Percentiles rank a stretch among this genome's conserved stretches.
Evolutionary conservation across 2,329 filamentous ascomycete species (phyloP).

Genomic region (Aspergillus sp.): DNA sequence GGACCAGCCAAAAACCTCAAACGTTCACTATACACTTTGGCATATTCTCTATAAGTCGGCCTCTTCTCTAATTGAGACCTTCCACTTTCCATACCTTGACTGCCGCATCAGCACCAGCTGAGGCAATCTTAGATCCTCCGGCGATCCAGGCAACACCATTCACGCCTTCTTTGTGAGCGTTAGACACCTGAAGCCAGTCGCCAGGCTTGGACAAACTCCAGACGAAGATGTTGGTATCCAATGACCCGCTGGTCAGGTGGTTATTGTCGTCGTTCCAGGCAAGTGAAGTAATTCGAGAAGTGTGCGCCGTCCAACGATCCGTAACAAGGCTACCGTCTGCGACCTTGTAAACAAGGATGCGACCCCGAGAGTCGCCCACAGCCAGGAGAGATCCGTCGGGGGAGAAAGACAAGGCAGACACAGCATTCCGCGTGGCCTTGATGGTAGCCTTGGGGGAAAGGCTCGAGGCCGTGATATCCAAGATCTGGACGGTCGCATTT

Average conservation of each 20-base stretch:
- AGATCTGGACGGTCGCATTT: conserved; percentile 74
- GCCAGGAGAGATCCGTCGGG: conserved; percentile 74
- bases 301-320: conserved; percentile 75
- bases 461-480: conserved; percentile 60
- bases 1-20: too few species aligned
- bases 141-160: conserved; percentile 81
- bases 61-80: conserved; percentile 44
- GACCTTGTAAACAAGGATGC: conserved; percentile 79
- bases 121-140: conserved; percentile 67
- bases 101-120: conserved; percentile 81
- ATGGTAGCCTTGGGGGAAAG: conserved; percentile 60
- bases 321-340: conserved; percentile 71
- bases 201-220: conserved; percentile 87
- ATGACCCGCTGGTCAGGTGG: conserved; percentile 77
- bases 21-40: too few species aligned
- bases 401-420: conserved; percentile 84
- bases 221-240: conserved; percentile 90
- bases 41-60: too few species aligned
- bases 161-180: conserved; percentile 95
- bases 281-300: conserved; percentile 65
- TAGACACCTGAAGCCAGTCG: conserved; percentile 77
- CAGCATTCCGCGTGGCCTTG: conserved; percentile 67
- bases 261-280: conserved; percentile 78
- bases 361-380: conserved; percentile 79
- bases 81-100: conserved; percentile 83